Conservation (phyloP, 805 yeast species). For the Candida koratica region DNA sequence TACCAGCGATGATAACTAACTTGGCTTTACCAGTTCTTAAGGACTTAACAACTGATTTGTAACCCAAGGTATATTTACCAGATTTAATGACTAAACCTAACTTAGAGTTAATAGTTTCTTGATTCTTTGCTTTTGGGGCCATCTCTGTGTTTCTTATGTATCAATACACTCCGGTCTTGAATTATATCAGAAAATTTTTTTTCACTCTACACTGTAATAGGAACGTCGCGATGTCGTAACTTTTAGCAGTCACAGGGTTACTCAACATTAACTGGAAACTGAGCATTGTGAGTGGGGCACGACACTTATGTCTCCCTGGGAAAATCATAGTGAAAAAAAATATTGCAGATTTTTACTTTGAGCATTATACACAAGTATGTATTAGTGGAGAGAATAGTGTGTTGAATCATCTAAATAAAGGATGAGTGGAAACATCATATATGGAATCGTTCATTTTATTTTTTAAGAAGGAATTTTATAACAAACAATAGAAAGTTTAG, state of each 20-base stretch:
- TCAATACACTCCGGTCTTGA: slow-evolving; percentile 84
- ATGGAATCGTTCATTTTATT: slow-evolving; percentile 1
- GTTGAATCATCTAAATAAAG: slow-evolving; percentile 2
- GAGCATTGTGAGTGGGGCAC: slow-evolving; percentile 1
- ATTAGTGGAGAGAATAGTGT: neutral
- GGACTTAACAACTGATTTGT: slow-evolving; percentile 97
- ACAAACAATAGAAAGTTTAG: too few relatives aligned
- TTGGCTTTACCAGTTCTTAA: slow-evolving; percentile 99
- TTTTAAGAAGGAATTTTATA: too few relatives aligned
- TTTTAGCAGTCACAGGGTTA: slow-evolving; percentile 5
- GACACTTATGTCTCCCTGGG: slow-evolving; percentile 1
- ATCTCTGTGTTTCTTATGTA: slow-evolving; percentile 7
- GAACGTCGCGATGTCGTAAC: neutral
- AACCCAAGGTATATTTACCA: slow-evolving; percentile 99
- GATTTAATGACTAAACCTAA: slow-evolving; percentile 97
- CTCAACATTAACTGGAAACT: neutral
- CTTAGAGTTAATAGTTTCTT: slow-evolving; percentile 96
- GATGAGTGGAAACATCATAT: neutral
- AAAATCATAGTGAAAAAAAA: slow-evolving; percentile 7
- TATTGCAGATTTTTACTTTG: slow-evolving; percentile 7
- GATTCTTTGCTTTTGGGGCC: slow-evolving; percentile 96
- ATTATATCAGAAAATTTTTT: slow-evolving; percentile 5
- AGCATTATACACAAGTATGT: slow-evolving; percentile 5
- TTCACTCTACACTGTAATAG: neutral
- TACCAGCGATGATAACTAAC: slow-evolving; percentile 95